Base-by-base conservation (phyloP, 2,329 filamentous ascomycete species). In the Aspergillus unguis region DNA sequence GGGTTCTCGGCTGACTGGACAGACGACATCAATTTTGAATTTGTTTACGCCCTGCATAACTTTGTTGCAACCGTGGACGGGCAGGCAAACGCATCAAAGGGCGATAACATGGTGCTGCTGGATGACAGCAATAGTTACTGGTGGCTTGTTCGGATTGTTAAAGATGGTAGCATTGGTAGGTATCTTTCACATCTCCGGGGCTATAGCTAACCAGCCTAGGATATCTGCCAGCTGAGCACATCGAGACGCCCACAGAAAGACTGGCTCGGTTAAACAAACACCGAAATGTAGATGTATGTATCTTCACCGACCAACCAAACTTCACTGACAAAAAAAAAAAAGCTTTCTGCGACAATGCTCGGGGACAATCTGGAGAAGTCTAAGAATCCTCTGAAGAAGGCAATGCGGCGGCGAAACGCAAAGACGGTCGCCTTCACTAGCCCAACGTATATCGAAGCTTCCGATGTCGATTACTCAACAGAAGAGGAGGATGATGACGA, bases 11-110 rank as follows among this genome's bases (percentile, higher is more conserved):
- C 90, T 96, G 91, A 96, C 84, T 81, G 86, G 74, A 73, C 79
- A 97, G 94, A 99, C 83, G 94, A 99, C 68, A 99, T 99, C 74
- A 94, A 99, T 80, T 97, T 99, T 78, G 92, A 97, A 71, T 97
- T 97, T 75, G 94, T 99, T 56, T 99, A 99, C 76, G 94, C 94
- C 28, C 80, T 99, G 53, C 94, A 97, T 71, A 99, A 92, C 2
- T 99, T 99, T 67, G 89, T 96, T 59, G 94, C 94, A 28, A 97
- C 94, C 0, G 94, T 99, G 44, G 94, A 99, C 74, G 94, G 94
- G 28, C 94, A 99, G 74, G 94, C 94, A 57, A 99, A 97, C 77
- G 94, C 94, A 54, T 95, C 90, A 32, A 99, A 99, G 75, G 94
- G 94, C 47, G 94, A 99, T 68, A 97, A 92, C 10, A 99, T 99